Conservation (phyloP, 352 stramenopile species). For the Phytopythium vexans region DNA sequence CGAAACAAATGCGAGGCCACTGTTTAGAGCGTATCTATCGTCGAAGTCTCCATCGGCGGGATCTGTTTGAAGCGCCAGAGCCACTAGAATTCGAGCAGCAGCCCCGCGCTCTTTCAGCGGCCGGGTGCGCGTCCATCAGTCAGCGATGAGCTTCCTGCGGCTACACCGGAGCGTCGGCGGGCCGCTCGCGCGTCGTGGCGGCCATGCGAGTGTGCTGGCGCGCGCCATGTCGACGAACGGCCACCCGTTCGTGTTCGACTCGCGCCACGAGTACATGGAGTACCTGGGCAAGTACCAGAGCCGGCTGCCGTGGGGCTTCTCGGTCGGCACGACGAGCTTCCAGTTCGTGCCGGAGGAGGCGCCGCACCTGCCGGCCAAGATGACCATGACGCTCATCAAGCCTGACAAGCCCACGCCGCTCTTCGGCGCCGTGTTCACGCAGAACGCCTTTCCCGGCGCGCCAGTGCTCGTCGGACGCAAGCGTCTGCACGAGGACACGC, state of each 20-base stretch:
- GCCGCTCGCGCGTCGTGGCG: no score
- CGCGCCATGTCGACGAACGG: conserved; percentile 43
- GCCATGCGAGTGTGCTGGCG: conserved; percentile 3
- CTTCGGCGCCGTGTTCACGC: conserved; percentile 90
- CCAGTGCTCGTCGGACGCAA: conserved; percentile 90
- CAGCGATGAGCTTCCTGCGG: conserved; percentile 25
- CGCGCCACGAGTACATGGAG: conserved; percentile 76
- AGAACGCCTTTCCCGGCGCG: conserved; percentile 89
- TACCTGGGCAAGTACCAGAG: conserved; percentile 74
- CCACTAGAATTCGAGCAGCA: no score
- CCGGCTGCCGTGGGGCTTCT: conserved; percentile 85
- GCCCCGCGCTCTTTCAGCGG: no score
- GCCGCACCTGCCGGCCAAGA: conserved; percentile 69
- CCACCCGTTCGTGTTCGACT: conserved; percentile 77
- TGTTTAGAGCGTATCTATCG: conserved; percentile 1
- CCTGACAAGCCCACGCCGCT: conserved; percentile 75
- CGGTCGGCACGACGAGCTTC: conserved; percentile 76
- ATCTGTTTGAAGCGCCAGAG: no score
- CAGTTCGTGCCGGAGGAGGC: conserved; percentile 84
- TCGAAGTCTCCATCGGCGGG: no score
- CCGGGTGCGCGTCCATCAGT: no score
- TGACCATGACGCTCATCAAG: conserved; percentile 89
- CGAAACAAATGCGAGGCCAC: no score
- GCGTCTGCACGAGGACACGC: conserved; percentile 82
- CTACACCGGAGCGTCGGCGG: conserved; percentile 8